These are phyloP conservation scores for Scheffersomyces stipitis DNA, from an alignment of 805 yeast genomes.

Conservation along the genomic window DNA sequence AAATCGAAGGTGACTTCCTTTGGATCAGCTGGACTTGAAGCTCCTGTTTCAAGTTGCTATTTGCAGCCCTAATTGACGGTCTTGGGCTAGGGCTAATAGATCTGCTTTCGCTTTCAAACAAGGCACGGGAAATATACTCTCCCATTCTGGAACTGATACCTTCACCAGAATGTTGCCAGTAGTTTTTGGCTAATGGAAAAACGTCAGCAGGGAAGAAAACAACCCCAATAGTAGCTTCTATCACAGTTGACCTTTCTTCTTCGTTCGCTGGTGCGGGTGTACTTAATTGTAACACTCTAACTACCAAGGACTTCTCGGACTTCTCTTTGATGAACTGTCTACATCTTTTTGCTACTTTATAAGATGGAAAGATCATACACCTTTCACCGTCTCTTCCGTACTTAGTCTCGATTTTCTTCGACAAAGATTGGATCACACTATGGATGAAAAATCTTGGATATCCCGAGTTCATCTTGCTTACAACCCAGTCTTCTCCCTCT, in stretches of 20 bases:
- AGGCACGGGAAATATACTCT: slow-evolving; percentile 73
- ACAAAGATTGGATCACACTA: slow-evolving; percentile 56
- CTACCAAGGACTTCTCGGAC: slow-evolving; percentile 11
- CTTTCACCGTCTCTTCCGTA: slow-evolving; percentile 81
- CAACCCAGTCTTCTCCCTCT: slow-evolving; percentile 83
- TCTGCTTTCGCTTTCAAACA: slow-evolving; percentile 24
- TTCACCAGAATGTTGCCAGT: slow-evolving; percentile 98
- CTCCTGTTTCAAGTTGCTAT: slow-evolving; percentile 27
- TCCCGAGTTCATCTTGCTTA: slow-evolving; percentile 75
- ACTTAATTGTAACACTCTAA: slow-evolving; percentile 67
- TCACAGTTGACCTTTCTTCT: slow-evolving; percentile 57
- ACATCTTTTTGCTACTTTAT: slow-evolving; percentile 78
- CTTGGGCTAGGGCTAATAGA: background rate
- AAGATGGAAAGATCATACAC: slow-evolving; percentile 75
- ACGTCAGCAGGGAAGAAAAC: slow-evolving; percentile 71
- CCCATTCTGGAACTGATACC: slow-evolving; percentile 91
- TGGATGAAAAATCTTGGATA: slow-evolving; percentile 86
- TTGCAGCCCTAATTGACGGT: background rate
- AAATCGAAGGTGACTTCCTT: slow-evolving; percentile 31
- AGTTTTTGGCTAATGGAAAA: slow-evolving; percentile 69
- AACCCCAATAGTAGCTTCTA: slow-evolving; percentile 70
- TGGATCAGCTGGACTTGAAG: slow-evolving; percentile 34
- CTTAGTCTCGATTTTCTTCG: slow-evolving; percentile 53
- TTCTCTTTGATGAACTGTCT: slow-evolving; percentile 65
- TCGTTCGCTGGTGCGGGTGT: slow-evolving; percentile 64